These are phyloP conservation scores for Elymus sibiricus DNA, from an alignment of 176 grass and related monocot genomes.

Conservation along the genomic window DNA sequence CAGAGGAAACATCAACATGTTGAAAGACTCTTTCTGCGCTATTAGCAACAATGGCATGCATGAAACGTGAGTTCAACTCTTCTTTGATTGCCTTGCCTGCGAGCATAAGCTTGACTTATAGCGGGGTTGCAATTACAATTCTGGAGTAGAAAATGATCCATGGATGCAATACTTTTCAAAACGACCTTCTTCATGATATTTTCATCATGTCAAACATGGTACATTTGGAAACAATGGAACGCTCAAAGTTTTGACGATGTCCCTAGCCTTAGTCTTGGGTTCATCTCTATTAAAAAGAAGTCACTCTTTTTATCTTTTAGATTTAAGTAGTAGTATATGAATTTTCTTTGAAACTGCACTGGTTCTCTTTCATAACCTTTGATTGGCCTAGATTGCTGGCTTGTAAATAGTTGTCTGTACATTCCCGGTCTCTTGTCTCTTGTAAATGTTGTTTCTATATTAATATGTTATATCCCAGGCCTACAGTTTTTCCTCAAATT, in stretches of 20 bases:
- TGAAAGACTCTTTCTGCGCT: neutral
- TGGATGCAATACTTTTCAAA: neutral
- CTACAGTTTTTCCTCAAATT: neutral
- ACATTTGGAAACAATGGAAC: neutral
- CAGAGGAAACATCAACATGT: neutral
- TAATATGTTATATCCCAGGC: neutral
- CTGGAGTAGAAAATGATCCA: neutral
- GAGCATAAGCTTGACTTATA: neutral
- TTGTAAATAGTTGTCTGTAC: neutral
- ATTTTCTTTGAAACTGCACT: neutral
- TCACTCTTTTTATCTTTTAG: neutral
- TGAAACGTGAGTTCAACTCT: neutral
- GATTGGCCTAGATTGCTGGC: neutral
- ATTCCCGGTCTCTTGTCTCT: neutral
- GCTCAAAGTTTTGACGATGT: neutral
- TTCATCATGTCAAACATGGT: neutral
- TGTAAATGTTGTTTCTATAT: conserved; percentile 2
- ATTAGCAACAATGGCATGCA: neutral
- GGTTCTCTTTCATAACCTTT: neutral
- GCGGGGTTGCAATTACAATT: neutral
- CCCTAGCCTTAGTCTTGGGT: neutral
- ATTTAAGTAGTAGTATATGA: neutral
- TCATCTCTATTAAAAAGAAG: neutral
- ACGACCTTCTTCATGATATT: neutral
- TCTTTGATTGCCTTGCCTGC: neutral